Conservation (phyloP, 495 filamentous ascomycete species). For the Hypoxylon rickii region DNA sequence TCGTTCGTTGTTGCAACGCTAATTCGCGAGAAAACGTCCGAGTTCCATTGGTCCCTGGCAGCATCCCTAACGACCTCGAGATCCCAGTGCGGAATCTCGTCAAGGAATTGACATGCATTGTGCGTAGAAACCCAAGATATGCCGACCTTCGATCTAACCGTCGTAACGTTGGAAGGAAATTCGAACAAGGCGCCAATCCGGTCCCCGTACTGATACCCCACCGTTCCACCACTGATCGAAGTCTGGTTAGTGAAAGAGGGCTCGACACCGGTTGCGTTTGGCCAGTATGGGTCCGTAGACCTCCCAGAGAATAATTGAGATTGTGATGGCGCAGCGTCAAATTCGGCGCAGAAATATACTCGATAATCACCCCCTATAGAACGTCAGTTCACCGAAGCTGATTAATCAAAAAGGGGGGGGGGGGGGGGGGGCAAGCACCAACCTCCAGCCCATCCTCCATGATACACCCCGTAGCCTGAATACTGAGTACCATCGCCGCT, state of each 20-base stretch:
- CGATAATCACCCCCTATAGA: constrained; percentile 23
- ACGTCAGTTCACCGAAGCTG: constrained; percentile 4
- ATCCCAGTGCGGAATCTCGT: constrained; percentile 57
- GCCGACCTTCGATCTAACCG: constrained; percentile 65
- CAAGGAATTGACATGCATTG: constrained; percentile 63
- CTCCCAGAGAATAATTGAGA: constrained; percentile 51
- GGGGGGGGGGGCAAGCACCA: constrained; percentile 52
- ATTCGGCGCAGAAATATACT: constrained; percentile 69
- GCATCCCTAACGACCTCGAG: constrained; percentile 52
- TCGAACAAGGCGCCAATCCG: constrained; percentile 47
- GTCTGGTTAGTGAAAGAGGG: constrained; percentile 20
- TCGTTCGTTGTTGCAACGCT: constrained; percentile 57
- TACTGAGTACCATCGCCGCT: constrained; percentile 51
- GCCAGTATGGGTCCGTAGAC: constrained; percentile 35
- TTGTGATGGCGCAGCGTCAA: constrained; percentile 48
- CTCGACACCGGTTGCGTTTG: constrained; percentile 8
- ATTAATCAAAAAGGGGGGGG: too few species aligned
- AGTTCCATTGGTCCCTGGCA: constrained; percentile 61
- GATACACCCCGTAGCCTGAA: constrained; percentile 49
- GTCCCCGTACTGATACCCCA: constrained; percentile 32
- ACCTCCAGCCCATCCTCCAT: constrained; percentile 64
- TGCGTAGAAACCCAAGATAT: constrained; percentile 67
- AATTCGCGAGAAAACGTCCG: constrained; percentile 63
- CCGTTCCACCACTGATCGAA: constrained; percentile 13
- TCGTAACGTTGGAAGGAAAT: constrained; percentile 35